Evolutionary conservation across 768 basidiomycete genomes (phyloP), one percentile per base, ranked within the genome.

Genomic region (Rickenella mellea): DNA sequence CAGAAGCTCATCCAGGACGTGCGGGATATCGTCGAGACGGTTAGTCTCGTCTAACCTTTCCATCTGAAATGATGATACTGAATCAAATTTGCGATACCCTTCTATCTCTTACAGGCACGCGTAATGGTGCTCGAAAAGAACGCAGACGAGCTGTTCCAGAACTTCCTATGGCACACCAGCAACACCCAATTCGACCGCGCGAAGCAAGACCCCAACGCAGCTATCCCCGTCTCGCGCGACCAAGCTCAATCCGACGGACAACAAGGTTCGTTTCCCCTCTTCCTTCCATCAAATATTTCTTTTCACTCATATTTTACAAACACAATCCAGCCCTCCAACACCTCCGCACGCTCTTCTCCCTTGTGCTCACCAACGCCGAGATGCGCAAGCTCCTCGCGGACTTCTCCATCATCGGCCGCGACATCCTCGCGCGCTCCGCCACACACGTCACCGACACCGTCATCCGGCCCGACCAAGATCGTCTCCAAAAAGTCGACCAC

Each of bases 331-430:
- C 90, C 19, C 76, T 85, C 35, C 72, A 73, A 42, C 89, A 97
- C 62, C 75, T 97, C 14, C 87, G 92, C 50, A 92, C 91, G 0
- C 74, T 99, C 36, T 69, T 88, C 46, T 75, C 76, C 31, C 81
- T 97, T 52, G 69, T 97, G 54, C 70, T 91, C 48, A 94, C 93
- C 57, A 99, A 99, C 66, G 83, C 86, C 0, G 87, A 94, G 64
- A 82, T 86, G 22, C 83, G 91, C 53, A 94, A 96, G 59, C 78
- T 96, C 22, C 62, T 93, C 40, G 73, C 78, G 1, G 88, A 91
- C 60, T 80, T 85, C 48, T 73, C 76, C 8, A 58, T 81, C 44
- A 78, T 89, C 38, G 85, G 86, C 0, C 81, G 89, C 30, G 90
- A 94, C 58, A 68, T 96, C 41, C 77, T 94, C 47, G 77, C 87